Percentiles rank a stretch among this genome's conserved stretches.
phyloP scores from a whole-genome alignment of 257 asterid genomes.

The Salvia miltiorrhiza region DNA sequence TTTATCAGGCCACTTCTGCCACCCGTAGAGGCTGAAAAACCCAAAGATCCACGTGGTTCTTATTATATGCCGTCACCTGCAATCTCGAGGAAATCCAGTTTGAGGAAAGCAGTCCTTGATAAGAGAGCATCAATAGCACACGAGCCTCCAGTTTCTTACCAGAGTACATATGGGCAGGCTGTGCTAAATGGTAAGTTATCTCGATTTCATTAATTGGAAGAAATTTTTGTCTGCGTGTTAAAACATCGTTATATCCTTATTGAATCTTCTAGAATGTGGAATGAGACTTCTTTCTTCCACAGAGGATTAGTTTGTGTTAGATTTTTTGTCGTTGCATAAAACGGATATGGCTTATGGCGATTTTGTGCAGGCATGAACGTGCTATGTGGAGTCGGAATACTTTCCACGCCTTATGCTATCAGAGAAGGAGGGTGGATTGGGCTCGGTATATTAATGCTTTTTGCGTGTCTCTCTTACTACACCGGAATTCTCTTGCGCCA shows the following conservation, averaged over 20 bases:
- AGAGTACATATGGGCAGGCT: slow-evolving; percentile 79
- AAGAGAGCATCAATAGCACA: slow-evolving; percentile 48
- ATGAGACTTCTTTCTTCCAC: background rate
- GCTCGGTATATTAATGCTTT: slow-evolving; percentile 58
- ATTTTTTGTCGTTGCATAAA: background rate
- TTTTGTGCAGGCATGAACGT: slow-evolving; percentile 71
- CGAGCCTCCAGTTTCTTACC: slow-evolving; percentile 44
- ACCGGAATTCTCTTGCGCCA: slow-evolving; percentile 79
- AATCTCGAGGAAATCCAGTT: slow-evolving; percentile 48
- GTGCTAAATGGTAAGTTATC: slow-evolving; percentile 65
- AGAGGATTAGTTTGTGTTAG: background rate
- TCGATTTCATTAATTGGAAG: too few species aligned
- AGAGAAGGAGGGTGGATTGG: slow-evolving; percentile 95
- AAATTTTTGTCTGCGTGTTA: too few species aligned
- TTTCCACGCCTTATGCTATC: slow-evolving; percentile 91
- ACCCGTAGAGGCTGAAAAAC: slow-evolving; percentile 37
- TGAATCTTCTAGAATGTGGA: background rate
- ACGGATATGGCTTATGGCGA: background rate
- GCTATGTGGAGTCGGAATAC: slow-evolving; percentile 93
- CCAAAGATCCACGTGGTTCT: slow-evolving; percentile 43
- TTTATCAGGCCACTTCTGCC: slow-evolving; percentile 61
- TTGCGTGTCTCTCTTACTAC: slow-evolving; percentile 70
- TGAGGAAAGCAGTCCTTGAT: slow-evolving; percentile 37
- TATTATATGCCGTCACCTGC: slow-evolving; percentile 48
- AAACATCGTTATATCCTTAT: background rate